Evolutionary conservation across 768 basidiomycete species (phyloP).

Genomic region (Mycena rebaudengoi): DNA sequence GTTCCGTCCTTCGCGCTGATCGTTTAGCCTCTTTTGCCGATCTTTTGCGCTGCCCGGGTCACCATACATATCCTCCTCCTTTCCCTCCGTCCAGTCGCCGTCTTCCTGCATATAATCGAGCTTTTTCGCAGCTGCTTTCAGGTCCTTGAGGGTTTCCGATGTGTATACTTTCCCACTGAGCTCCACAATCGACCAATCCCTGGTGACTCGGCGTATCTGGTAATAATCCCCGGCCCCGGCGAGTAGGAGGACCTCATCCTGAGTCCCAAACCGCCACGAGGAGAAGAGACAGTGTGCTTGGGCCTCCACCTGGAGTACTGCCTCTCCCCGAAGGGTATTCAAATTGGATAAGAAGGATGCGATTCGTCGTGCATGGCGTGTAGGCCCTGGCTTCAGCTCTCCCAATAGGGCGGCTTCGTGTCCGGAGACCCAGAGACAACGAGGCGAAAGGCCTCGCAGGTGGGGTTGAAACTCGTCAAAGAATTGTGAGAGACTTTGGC

Average conservation of each 20-base stretch:
- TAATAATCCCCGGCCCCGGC: conserved; percentile 2
- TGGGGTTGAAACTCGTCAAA: background rate
- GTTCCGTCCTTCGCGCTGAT: background rate
- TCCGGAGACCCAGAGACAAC: background rate
- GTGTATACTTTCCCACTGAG: background rate
- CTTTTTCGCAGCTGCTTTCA: background rate
- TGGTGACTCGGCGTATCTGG: background rate
- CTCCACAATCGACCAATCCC: background rate
- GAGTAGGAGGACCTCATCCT: background rate
- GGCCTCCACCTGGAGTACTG: background rate
- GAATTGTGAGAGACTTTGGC: background rate
- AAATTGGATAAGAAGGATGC: background rate
- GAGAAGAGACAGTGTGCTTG: background rate
- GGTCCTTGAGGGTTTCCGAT: background rate
- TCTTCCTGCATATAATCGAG: background rate
- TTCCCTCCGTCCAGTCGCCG: background rate
- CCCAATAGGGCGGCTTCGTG: background rate
- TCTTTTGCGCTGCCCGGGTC: background rate
- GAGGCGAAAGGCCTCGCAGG: background rate
- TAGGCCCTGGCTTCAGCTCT: conserved; percentile 2
- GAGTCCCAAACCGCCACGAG: background rate
- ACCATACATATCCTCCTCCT: background rate
- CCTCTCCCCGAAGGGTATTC: background rate
- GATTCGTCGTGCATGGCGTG: background rate
- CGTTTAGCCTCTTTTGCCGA: background rate